These are phyloP conservation scores for Arctium minus DNA, from an alignment of 129 eudicot genomes.

Conservation along the genomic window DNA sequence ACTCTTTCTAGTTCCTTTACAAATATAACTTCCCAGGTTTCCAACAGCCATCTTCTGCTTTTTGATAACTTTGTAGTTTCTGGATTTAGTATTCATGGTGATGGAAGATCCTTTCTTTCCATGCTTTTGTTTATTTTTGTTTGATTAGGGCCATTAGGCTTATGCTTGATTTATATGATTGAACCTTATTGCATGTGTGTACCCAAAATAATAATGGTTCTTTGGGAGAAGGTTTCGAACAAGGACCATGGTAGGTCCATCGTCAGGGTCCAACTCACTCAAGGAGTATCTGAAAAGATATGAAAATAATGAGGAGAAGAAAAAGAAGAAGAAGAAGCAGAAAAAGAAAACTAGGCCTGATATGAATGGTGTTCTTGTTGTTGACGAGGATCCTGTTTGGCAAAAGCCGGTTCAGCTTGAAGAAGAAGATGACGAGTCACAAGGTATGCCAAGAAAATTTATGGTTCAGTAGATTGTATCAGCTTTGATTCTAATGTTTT, in stretches of 20 bases:
- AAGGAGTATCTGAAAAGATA: slow-evolving; percentile 87
- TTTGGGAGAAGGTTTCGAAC: slow-evolving; percentile 4
- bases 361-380: slow-evolving; percentile 60
- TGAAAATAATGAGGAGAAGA: slow-evolving; percentile 56
- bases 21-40: not conserved
- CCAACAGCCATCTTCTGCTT: not conserved
- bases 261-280: slow-evolving; percentile 61
- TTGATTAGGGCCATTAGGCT: not conserved
- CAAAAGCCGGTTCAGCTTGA: slow-evolving; percentile 68
- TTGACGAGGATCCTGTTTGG: slow-evolving; percentile 94
- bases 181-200: not conserved
- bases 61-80: not conserved
- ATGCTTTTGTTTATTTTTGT: not conserved
- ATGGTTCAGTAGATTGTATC: not conserved
- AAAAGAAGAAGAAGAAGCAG: slow-evolving; percentile 52
- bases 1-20: not conserved
- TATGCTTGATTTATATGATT: not conserved
- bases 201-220: not conserved
- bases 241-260: slow-evolving; percentile 50
- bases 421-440: slow-evolving; percentile 70
- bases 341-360: slow-evolving; percentile 50
- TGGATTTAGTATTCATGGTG: not conserved
- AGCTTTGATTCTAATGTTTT: not conserved
- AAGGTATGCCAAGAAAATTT: slow-evolving; percentile 42
- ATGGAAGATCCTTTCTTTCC: not conserved